Percentiles rank a stretch among this genome's conserved stretches.
Conservation (phyloP, 495 filamentous ascomycete genomes). For the Lineolata rhizophorae region DNA sequence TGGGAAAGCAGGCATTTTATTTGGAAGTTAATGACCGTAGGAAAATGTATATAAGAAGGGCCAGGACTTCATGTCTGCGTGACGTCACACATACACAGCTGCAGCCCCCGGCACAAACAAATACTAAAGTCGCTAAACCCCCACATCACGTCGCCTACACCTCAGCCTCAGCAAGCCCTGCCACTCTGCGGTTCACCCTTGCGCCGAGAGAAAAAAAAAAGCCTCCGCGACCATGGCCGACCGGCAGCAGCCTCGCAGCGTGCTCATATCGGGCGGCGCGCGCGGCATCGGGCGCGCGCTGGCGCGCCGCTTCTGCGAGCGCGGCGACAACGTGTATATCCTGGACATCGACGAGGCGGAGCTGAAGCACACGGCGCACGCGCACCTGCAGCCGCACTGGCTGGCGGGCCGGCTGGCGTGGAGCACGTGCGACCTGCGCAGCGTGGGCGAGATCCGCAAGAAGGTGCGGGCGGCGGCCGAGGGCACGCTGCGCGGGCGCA, state of each 20-base stretch:
- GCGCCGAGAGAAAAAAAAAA: too few relatives aligned
- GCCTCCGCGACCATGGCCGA: too few relatives aligned
- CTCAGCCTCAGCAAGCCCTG: too few relatives aligned
- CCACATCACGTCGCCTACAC: too few relatives aligned
- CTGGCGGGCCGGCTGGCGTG: slow-evolving; percentile 3
- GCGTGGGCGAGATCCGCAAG: slow-evolving; percentile 9
- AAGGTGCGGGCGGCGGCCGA: slow-evolving; percentile 10
- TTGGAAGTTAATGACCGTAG: too few relatives aligned
- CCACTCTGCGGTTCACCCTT: too few relatives aligned
- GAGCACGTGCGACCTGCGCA: slow-evolving; percentile 14
- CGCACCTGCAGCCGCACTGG: slow-evolving; percentile 7
- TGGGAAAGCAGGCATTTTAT: too few relatives aligned
- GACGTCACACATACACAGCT: too few relatives aligned
- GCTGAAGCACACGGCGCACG: slow-evolving; percentile 11
- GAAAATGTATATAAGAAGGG: too few relatives aligned
- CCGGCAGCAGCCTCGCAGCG: slow-evolving; percentile 12
- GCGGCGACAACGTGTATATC: slow-evolving; percentile 14
- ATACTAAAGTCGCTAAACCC: too few relatives aligned
- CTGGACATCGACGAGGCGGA: slow-evolving; percentile 16
- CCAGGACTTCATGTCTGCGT: too few relatives aligned
- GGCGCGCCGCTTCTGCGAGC: slow-evolving; percentile 9
- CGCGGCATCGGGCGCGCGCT: slow-evolving; percentile 16
- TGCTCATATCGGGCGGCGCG: slow-evolving; percentile 14
- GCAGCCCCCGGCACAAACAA: too few relatives aligned
- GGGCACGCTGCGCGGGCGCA: slow-evolving; percentile 12